Conservation (phyloP, 768 basidiomycete species). For the Guyanaporus albipodus region DNA sequence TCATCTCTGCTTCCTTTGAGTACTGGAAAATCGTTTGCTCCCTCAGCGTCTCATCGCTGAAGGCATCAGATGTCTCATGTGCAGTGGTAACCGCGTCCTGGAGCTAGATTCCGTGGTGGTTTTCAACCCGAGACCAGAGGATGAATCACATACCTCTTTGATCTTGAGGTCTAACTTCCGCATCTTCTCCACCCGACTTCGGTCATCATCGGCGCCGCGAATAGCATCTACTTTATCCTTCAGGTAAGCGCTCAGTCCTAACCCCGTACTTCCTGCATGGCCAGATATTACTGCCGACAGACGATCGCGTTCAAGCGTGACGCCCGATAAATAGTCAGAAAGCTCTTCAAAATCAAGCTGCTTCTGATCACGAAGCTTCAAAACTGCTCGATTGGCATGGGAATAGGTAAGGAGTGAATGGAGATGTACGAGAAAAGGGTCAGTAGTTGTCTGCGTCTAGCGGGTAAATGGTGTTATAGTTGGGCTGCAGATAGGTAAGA, state of each 20-base stretch:
- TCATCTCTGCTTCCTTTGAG: conserved; percentile 94
- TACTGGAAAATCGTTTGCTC: conserved; percentile 90
- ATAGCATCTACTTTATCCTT: conserved; percentile 91
- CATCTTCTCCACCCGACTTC: conserved; percentile 91
- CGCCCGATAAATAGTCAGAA: conserved; percentile 89
- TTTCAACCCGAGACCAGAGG: neutral
- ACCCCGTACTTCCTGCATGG: conserved; percentile 79
- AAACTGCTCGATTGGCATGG: conserved; percentile 86
- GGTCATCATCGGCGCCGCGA: conserved; percentile 89
- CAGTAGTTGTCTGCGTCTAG: conserved; percentile 86
- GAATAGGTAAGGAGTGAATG: conserved; percentile 94
- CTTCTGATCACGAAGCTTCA: conserved; percentile 96
- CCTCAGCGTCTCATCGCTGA: conserved; percentile 89
- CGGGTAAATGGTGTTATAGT: neutral
- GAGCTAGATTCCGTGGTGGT: conserved; percentile 47
- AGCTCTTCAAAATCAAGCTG: conserved; percentile 98
- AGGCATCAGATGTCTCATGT: conserved; percentile 93
- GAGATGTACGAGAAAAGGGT: conserved; percentile 86
- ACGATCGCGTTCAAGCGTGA: conserved; percentile 89
- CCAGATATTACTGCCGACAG: conserved; percentile 85
- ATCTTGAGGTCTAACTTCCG: conserved; percentile 89
- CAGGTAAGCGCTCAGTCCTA: conserved; percentile 85
- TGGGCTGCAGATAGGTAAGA: neutral
- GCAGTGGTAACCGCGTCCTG: conserved; percentile 95
- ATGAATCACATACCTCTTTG: conserved; percentile 65